Evolutionary conservation across 1,284 basidiomycete genomes (phyloP), one percentile per base, ranked within the genome.

Genomic region (Puccinia novopanici): DNA sequence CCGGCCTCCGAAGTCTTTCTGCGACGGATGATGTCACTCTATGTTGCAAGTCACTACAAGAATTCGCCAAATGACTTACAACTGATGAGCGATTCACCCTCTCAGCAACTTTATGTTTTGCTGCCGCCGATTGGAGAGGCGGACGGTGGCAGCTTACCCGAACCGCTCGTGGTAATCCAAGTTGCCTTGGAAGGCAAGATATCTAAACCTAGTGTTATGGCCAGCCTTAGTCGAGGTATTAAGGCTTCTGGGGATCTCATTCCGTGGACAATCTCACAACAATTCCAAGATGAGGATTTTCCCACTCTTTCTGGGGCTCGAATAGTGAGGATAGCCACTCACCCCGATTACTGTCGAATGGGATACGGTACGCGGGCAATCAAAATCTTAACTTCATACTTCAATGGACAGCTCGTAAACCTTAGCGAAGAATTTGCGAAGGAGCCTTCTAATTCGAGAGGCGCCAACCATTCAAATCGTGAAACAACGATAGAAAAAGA

Each of bases 51-150:
- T 72, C 97, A 99, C 86, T 99, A 99, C 89, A 99, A 99, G 87
- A 99, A 99, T 87, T 93, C 95, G 85, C 97, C 97, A 27, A 99
- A 99, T 86, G 97, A 99, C 85, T 88, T 99, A 61, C 96, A 99
- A 86, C 90, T 99, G 77, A 90, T 99, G 86, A 94, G 92, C 10
- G 97, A 99, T 84, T 97, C 97, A 0, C 97, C 97, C 0, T 95
- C 94, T 0, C 96, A 99, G 85, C 93, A 96, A 84, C 89, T 99
- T 15, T 99, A 98, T 83, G 97, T 99, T 1, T 89, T 99, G 0
- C 88, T 99, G 0, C 95, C 95, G 0, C 97, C 95, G 0, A 88
- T 97, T 65, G 91, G 91, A 84, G 92, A 94, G 80, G 37, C 40
- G 27, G 92, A 95, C 82, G 92, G 94, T 85, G 91, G 89, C 50